Conservation (phyloP, 495 filamentous ascomycete genomes). For the Neurospora africana region DNA sequence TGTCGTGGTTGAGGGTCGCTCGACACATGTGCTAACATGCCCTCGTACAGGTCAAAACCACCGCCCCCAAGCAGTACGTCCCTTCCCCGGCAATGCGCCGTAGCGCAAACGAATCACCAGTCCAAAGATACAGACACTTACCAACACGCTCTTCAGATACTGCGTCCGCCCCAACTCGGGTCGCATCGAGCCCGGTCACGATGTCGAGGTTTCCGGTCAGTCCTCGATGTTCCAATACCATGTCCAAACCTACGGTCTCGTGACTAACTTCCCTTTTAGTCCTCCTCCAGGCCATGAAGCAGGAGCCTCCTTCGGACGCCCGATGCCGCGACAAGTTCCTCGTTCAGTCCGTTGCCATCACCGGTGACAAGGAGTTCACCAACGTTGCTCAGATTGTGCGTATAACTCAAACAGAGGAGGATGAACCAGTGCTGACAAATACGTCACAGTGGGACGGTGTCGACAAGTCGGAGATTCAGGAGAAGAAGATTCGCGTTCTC, state of each 20-base stretch:
- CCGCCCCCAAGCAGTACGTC: slow-evolving; percentile 93
- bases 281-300: slow-evolving; percentile 93
- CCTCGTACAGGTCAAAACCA: slow-evolving; percentile 80
- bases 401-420: slow-evolving; percentile 4
- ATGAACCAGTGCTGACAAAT: slow-evolving; percentile 16
- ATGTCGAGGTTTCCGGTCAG: slow-evolving; percentile 88
- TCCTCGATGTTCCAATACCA: neutral
- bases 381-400: slow-evolving; percentile 74
- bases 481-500: slow-evolving; percentile 91
- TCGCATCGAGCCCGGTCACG: slow-evolving; percentile 75
- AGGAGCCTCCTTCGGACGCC: slow-evolving; percentile 73
- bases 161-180: slow-evolving; percentile 97
- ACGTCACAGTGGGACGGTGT: slow-evolving; percentile 59
- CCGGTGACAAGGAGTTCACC: slow-evolving; percentile 68
- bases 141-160: slow-evolving; percentile 51
- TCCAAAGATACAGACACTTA: neutral
- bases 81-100: slow-evolving; percentile 5
- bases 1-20: neutral
- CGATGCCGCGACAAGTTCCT: slow-evolving; percentile 97
- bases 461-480: slow-evolving; percentile 65
- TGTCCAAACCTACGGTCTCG: neutral
- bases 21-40: neutral
- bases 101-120: neutral
- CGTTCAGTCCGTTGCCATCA: slow-evolving; percentile 84
- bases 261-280: slow-evolving; percentile 41